Evolutionary conservation across 1,284 basidiomycete genomes (phyloP), one percentile per base, ranked within the genome.

Genomic region (Trichosporon faecale): DNA sequence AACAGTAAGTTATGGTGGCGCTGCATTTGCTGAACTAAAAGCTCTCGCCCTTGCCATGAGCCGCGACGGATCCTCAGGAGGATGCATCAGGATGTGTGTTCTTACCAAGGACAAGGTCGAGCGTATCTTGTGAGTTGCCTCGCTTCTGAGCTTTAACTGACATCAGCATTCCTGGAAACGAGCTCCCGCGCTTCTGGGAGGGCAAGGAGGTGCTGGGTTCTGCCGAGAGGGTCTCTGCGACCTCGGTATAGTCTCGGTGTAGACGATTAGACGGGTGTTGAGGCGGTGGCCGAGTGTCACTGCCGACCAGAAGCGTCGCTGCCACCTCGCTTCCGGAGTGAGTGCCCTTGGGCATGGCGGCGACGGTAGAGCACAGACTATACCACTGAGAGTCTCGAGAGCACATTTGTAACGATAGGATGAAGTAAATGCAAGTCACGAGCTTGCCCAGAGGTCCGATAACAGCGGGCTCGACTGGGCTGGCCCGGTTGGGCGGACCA

Each of bases 61-160:
- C 63, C 89, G 97, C 83, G 97, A 99, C 84, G 97, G 97, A 16
- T 97, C 94, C 0, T 98, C 95, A 37, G 97, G 97, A 72, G 97
- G 97, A 81, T 93, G 94, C 64, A 96, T 99, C 77, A 91, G 97
- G 66, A 93, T 99, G 91, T 94, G 92, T 75, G 92, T 98, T 66
- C 98, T 99, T 81, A 95, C 92, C 16, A 90, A 97, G 82, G 91
- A 91, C 67, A 90, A 90, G 31, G 95, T 97, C 16, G 93, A 98
- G 85, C 86, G 97, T 71, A 82, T 94, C 76, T 99, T 99, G 49
- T 82, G 31, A 52, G 49, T 52, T 52, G 18, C 4, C 3, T 2
- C 3, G 21, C 8, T 7, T 1, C 3, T 7, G 46, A n/a, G 3
- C 8, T 5, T 2, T 3, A 52, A 9, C 49, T 52, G 49, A 52